Percentiles rank a stretch among this genome's conserved stretches.
Conservation (phyloP, 495 filamentous ascomycete species). For the Lentithecium fluviatile region DNA sequence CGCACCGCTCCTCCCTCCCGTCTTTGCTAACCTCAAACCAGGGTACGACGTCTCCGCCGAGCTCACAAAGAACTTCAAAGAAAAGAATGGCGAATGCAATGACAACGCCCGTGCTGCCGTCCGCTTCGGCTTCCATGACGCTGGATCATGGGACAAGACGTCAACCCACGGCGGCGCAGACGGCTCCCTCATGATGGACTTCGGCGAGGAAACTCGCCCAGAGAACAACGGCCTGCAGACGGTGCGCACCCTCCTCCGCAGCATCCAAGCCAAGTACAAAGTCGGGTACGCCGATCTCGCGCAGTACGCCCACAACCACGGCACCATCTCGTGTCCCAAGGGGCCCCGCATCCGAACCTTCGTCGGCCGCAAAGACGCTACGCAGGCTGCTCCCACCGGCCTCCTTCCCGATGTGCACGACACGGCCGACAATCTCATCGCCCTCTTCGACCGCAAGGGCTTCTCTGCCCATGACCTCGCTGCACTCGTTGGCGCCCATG, state of each 20-base stretch:
- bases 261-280: constrained; percentile 21
- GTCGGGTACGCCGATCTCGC: constrained; percentile 38
- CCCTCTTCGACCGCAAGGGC: constrained; percentile 51
- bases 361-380: constrained; percentile 44
- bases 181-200: constrained; percentile 33
- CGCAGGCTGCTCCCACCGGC: constrained; percentile 31
- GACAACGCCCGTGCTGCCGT: constrained; percentile 35
- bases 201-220: constrained; percentile 27
- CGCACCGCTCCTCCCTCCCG: not conserved
- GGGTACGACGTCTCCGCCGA: constrained; percentile 25
- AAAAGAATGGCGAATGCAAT: constrained; percentile 30
- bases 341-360: constrained; percentile 37
- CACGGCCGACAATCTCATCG: constrained; percentile 42
- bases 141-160: constrained; percentile 32
- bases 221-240: constrained; percentile 36
- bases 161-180: constrained; percentile 32
- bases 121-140: constrained; percentile 40
- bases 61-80: constrained; percentile 23
- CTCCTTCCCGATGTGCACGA: constrained; percentile 42
- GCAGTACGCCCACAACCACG: constrained; percentile 36
- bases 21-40: constrained; percentile 1
- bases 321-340: constrained; percentile 27
- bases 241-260: constrained; percentile 10
- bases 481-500: constrained; percentile 54
- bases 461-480: constrained; percentile 48